These are phyloP conservation scores for Adansonia grandidieri DNA, from an alignment of 441 rosid genomes.

Conservation along the genomic window DNA sequence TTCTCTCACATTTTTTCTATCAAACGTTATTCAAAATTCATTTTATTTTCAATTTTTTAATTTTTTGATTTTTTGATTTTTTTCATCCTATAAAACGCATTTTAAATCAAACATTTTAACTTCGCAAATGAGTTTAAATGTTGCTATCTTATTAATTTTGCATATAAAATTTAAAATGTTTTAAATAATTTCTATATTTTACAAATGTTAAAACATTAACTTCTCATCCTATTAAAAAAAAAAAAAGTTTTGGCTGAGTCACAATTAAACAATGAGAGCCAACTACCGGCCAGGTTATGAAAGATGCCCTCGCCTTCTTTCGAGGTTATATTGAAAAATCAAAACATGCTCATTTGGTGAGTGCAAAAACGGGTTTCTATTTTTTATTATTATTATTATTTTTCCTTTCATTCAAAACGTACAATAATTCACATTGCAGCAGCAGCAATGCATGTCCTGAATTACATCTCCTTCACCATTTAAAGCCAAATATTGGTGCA, in stretches of 20 bases:
- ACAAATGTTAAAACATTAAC: too few relatives aligned
- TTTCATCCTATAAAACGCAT: too few relatives aligned
- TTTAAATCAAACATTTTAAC: too few relatives aligned
- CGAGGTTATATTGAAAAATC: neutral
- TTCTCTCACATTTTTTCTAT: too few relatives aligned
- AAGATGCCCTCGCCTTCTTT: neutral
- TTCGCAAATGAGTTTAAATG: too few relatives aligned
- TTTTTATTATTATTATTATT: neutral
- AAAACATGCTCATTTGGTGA: neutral
- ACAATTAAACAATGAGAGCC: neutral
- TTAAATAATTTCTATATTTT: too few relatives aligned
- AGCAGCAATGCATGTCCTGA: neutral
- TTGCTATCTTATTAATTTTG: too few relatives aligned
- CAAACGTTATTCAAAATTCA: too few relatives aligned
- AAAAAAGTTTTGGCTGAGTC: neutral
- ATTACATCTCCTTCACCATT: neutral
- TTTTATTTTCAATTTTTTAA: too few relatives aligned
- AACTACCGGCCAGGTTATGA: neutral
- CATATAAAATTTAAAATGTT: too few relatives aligned
- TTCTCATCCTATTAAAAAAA: too few relatives aligned
- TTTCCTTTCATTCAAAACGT: neutral
- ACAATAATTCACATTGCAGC: constrained; percentile 1
- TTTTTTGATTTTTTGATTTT: too few relatives aligned
- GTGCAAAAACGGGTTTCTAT: neutral
- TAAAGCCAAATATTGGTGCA: neutral